phyloP scores from a whole-genome alignment of 208 protist genomes.

The Strigomonas culicis region DNA sequence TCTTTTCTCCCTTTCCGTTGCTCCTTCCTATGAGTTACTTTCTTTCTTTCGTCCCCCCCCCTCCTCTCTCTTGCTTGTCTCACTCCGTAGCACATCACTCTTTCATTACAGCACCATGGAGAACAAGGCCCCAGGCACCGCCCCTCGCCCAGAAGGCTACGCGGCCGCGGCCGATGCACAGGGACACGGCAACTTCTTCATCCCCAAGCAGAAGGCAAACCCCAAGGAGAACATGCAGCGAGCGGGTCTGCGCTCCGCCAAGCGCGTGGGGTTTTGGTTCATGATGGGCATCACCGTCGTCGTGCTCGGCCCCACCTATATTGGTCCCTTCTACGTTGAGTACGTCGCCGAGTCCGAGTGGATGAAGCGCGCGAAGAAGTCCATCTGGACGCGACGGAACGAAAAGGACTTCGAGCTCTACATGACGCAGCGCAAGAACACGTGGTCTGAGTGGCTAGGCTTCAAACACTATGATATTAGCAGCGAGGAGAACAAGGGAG shows the following conservation, averaged over 20 bases:
- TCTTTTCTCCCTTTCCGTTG: not conserved
- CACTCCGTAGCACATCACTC: conserved; percentile 7
- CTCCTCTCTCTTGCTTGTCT: conserved; percentile 14
- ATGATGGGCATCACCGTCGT: conserved; percentile 36
- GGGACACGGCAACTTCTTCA: conserved; percentile 75
- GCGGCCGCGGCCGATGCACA: conserved; percentile 30
- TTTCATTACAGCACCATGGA: conserved; percentile 40
- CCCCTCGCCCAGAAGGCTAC: conserved; percentile 58
- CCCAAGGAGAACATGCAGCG: conserved; percentile 67
- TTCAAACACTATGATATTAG: conserved; percentile 87
- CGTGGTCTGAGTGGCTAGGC: conserved; percentile 77
- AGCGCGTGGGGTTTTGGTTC: conserved; percentile 49
- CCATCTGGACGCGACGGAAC: conserved; percentile 80
- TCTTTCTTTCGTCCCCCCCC: conserved; percentile 10
- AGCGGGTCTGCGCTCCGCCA: conserved; percentile 57
- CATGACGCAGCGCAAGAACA: conserved; percentile 88
- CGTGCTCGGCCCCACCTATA: conserved; percentile 49
- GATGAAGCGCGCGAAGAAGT: conserved; percentile 65
- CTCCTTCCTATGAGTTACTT: conserved; percentile 9
- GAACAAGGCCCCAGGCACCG: conserved; percentile 78
- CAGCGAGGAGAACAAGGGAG: conserved; percentile 67
- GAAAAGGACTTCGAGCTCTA: conserved; percentile 82
- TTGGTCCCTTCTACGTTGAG: conserved; percentile 69
- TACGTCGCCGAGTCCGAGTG: conserved; percentile 73
- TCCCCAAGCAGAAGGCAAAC: conserved; percentile 39